Base-by-base conservation (phyloP, 2,329 filamentous ascomycete species). In the Nemania sp. region DNA sequence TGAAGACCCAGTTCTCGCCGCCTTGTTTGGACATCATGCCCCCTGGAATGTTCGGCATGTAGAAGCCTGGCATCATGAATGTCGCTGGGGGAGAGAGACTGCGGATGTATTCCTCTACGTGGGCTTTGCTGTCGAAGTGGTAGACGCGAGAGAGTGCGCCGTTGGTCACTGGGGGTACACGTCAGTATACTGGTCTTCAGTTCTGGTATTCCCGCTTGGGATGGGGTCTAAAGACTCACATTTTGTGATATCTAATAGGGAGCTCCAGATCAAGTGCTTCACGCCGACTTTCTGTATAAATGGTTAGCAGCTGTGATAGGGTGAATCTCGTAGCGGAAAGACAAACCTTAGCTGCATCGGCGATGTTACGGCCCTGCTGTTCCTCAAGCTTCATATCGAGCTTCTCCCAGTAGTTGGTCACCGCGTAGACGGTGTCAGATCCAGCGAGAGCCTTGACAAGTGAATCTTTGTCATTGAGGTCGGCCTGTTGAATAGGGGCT, bases 51-150 rank as follows among this genome's bases (percentile, higher is more conserved):
- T 82, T 83, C 61, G 75, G 66, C 79, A 83, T 81, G 62, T 80
- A 84, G 45, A 72, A 73, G 2, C 73, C 81, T 0, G 80, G 76
- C n/a, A 77, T 67, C 62, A 81, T 77, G 64, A 80, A 82, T 0
- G 79, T 73, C 19, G 75, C 72, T 2, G 76, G 74, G 7, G 83
- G 69, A 0, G 72, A 73, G 3, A 78, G 62, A 0, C 57, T 52
- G 15, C 78, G 75, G 41, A 83, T 77, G 62, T 85, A 82, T n/a
- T 72, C 61, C 59, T 83, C 81, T 0, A 81, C 75, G 11, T 76
- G 69, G 17, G 80, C 81, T 64, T 86, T 86, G 65, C 68, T 71
- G 66, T 86, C 82, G 55, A 85, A 86, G 58, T 81, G 77, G 56
- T 74, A 68, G 24, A 80, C 74, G 37, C 73, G 62, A 20, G 69